Conservation (phyloP, 2,329 filamentous ascomycete genomes). For the Aspergillus fructus region DNA sequence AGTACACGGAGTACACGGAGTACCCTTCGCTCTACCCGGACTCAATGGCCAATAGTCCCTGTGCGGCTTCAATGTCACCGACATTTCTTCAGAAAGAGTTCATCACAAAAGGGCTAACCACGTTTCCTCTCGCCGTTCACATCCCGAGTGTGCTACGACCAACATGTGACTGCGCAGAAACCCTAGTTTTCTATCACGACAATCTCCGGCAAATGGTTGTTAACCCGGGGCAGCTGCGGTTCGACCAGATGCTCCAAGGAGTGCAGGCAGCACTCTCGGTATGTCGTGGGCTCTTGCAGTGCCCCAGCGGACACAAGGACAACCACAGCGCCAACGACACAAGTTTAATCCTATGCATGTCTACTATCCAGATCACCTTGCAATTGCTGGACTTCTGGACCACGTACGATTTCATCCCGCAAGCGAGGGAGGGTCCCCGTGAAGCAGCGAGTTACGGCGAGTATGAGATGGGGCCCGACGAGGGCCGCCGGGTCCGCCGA, state of each 20-base stretch:
- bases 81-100: conserved; percentile 30
- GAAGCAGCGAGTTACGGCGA: conserved; percentile 29
- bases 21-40: conserved; percentile 13
- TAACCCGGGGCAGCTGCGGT: conserved; percentile 26
- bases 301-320: conserved; percentile 31
- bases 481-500: conserved; percentile 28
- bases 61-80: conserved; percentile 30
- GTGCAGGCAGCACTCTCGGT: conserved; percentile 31
- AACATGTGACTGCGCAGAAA: conserved; percentile 31
- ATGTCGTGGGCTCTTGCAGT: conserved; percentile 32
- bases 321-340: conserved; percentile 19
- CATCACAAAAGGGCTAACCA: conserved; percentile 26
- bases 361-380: conserved; percentile 30
- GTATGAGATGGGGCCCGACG: conserved; percentile 30
- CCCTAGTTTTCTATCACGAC: conserved; percentile 30
- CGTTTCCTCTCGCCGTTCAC: conserved; percentile 29
- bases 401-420: conserved; percentile 21
- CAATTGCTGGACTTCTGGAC: conserved; percentile 34
- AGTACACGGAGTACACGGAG: conserved; percentile 13
- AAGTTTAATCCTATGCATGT: conserved; percentile 29
- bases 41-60: conserved; percentile 16
- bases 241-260: conserved; percentile 34
- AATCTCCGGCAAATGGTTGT: conserved; percentile 30
- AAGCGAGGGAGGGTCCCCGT: conserved; percentile 5
- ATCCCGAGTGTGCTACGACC: conserved; percentile 23